phyloP scores from a whole-genome alignment of 306 rosid genomes.

The Luffa acutangula region DNA sequence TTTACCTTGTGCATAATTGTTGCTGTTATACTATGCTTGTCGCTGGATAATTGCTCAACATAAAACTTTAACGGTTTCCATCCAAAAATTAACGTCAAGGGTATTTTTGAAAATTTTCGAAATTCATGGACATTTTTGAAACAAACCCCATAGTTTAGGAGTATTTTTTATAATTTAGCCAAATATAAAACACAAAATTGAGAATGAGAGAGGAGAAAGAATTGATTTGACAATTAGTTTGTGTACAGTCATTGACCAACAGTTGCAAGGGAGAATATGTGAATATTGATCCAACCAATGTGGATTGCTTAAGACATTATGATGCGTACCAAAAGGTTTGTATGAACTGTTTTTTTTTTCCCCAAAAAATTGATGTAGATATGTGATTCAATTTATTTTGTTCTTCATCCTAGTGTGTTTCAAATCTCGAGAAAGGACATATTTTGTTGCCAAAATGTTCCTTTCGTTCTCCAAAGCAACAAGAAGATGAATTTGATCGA shows the following conservation, averaged over 20 bases:
- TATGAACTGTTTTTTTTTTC: too few relatives aligned
- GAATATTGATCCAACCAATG: slow-evolving; percentile 19
- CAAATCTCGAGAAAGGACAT: background rate
- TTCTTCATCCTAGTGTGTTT: background rate
- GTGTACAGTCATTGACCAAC: slow-evolving; percentile 18
- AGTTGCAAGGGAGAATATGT: slow-evolving; percentile 37
- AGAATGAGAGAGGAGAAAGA: background rate
- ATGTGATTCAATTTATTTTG: background rate
- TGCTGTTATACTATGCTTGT: too few relatives aligned
- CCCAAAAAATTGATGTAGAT: too few relatives aligned
- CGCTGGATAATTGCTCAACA: too few relatives aligned
- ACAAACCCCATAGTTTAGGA: too few relatives aligned
- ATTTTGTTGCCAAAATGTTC: slow-evolving; percentile 4
- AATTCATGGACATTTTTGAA: too few relatives aligned
- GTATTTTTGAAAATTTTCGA: too few relatives aligned
- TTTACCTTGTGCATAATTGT: too few relatives aligned
- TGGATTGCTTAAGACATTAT: slow-evolving; percentile 25
- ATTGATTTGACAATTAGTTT: background rate
- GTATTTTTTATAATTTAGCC: too few relatives aligned
- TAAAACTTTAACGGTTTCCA: too few relatives aligned
- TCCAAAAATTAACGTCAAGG: too few relatives aligned
- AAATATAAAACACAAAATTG: too few relatives aligned
- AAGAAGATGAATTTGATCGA: background rate
- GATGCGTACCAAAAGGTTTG: slow-evolving; percentile 15
- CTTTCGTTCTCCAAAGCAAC: background rate